Conservation (phyloP, 768 basidiomycete species). For the Pleurotus citrinopileatus region DNA sequence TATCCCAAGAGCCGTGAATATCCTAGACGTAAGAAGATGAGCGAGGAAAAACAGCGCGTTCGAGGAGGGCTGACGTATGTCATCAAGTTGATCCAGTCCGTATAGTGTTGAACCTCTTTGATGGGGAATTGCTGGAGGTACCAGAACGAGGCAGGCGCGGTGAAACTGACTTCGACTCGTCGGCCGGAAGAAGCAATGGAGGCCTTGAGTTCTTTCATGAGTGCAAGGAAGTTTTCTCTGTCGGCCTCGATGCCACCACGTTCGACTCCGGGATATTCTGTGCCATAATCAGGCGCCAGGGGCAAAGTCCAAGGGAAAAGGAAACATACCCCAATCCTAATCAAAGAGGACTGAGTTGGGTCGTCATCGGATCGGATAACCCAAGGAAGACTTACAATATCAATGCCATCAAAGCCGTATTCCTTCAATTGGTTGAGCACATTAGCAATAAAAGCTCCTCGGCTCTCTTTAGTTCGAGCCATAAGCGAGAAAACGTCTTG, state of each 20-base stretch:
- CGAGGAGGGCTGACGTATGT: conserved; percentile 1
- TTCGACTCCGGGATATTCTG: background rate
- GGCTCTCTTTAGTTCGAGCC: background rate
- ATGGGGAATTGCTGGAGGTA: conserved; percentile 10
- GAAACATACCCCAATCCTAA: background rate
- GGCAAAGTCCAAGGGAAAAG: background rate
- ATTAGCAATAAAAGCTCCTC: background rate
- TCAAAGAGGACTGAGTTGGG: background rate
- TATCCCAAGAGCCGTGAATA: conserved; percentile 10
- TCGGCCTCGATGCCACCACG: background rate
- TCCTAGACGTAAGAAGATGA: background rate
- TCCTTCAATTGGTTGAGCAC: background rate
- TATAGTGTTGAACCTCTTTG: conserved; percentile 1
- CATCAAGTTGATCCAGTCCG: conserved; percentile 12
- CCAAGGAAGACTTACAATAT: background rate
- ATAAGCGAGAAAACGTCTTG: background rate
- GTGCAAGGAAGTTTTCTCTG: background rate
- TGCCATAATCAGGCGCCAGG: background rate
- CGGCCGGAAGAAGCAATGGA: background rate
- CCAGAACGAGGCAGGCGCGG: background rate
- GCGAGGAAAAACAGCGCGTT: background rate
- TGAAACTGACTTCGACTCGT: background rate
- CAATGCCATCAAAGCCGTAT: background rate
- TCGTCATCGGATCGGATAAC: background rate
- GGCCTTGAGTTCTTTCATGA: background rate